These are phyloP conservation scores for Byssochlamys sp. DNA, from an alignment of 2,329 filamentous ascomycete genomes.

Conservation along the genomic window DNA sequence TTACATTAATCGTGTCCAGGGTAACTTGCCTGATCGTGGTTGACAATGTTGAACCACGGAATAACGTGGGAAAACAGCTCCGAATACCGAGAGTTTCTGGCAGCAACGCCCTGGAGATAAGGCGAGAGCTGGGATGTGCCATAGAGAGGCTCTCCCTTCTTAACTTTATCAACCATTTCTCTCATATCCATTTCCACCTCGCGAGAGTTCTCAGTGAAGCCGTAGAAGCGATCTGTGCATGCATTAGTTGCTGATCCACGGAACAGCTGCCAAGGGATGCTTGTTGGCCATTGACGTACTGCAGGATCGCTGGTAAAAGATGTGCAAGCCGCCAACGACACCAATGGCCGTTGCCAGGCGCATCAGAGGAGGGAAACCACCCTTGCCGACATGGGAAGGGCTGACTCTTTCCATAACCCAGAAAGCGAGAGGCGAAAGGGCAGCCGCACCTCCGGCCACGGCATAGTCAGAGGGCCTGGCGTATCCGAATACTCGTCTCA, in stretches of 20 bases:
- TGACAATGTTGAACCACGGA: constrained; percentile 97
- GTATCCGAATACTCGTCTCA: constrained; percentile 81
- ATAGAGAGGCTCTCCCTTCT: constrained; percentile 81
- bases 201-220: constrained; percentile 80
- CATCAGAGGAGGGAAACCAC: constrained; percentile 74
- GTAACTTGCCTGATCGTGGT: constrained; percentile 63
- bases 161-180: constrained; percentile 96
- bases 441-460: constrained; percentile 57
- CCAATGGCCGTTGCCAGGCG: constrained; percentile 66
- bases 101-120: constrained; percentile 87
- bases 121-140: constrained; percentile 67
- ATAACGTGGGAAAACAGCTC: constrained; percentile 73
- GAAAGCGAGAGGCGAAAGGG: constrained; percentile 65
- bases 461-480: constrained; percentile 76
- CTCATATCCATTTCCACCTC: constrained; percentile 94
- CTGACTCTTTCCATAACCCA: constrained; percentile 72
- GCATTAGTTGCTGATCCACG: constrained; percentile 5
- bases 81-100: constrained; percentile 84
- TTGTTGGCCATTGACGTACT: constrained; percentile 48
- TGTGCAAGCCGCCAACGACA: constrained; percentile 66
- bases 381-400: constrained; percentile 73
- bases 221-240: constrained; percentile 78
- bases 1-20: neutral
- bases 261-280: neutral
- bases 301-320: constrained; percentile 73